phyloP scores from a whole-genome alignment of 805 yeast genomes.

The Saturnispora serradocipensis region DNA sequence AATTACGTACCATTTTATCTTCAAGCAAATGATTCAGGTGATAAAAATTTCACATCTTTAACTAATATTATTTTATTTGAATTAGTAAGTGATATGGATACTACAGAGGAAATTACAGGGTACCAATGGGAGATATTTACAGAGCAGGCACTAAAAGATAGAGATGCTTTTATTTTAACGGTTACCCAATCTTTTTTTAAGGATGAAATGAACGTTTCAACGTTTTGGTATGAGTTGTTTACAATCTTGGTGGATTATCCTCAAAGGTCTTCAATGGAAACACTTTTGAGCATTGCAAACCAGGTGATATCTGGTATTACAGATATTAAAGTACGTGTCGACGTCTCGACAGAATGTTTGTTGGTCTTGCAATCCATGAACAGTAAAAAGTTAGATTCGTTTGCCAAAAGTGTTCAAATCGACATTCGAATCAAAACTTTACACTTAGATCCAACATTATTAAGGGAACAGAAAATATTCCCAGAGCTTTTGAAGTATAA shows the following conservation, averaged over 20 bases:
- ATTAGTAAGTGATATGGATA: neutral
- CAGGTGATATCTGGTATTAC: slow-evolving; percentile 14
- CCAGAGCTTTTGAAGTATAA: slow-evolving; percentile 23
- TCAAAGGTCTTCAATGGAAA: slow-evolving; percentile 14
- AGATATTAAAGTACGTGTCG: slow-evolving; percentile 17
- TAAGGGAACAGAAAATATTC: slow-evolving; percentile 22
- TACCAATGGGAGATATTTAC: slow-evolving; percentile 1
- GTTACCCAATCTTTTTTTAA: neutral
- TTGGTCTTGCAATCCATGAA: slow-evolving; percentile 20
- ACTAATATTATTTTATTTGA: neutral
- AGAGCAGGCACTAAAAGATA: neutral
- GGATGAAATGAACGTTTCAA: neutral
- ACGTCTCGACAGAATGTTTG: slow-evolving; percentile 19
- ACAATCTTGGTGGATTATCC: slow-evolving; percentile 18
- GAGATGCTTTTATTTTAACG: neutral
- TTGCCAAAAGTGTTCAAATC: slow-evolving; percentile 22
- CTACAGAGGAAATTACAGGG: neutral
- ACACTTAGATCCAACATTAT: slow-evolving; percentile 21
- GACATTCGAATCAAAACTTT: slow-evolving; percentile 21
- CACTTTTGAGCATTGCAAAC: slow-evolving; percentile 16
- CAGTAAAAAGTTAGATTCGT: slow-evolving; percentile 13
- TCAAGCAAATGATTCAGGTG: neutral
- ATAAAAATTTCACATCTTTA: neutral
- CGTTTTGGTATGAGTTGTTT: slow-evolving; percentile 19
- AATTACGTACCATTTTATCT: slow-evolving; percentile 7